Conservation (phyloP, 306 rosid genomes). For the Herpetospermum pedunculosum region DNA sequence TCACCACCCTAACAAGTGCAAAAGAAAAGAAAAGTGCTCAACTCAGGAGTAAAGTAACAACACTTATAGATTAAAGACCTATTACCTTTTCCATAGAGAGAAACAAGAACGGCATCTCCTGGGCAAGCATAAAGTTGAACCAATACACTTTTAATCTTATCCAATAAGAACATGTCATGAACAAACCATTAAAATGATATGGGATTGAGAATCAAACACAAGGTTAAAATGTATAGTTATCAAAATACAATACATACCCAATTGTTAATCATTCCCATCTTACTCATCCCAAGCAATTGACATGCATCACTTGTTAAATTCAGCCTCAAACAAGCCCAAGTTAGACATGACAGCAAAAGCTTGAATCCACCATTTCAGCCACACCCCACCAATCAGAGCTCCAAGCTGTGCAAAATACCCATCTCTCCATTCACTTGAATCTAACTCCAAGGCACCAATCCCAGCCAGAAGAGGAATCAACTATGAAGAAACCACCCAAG, state of each 20-base stretch:
- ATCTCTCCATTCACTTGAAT: slow-evolving; percentile 58
- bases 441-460: slow-evolving; percentile 55
- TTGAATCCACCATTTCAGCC: slow-evolving; percentile 95
- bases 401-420: slow-evolving; percentile 87
- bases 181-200: not conserved
- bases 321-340: slow-evolving; percentile 85
- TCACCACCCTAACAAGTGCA: slow-evolving; percentile 73
- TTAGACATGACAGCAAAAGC: slow-evolving; percentile 83
- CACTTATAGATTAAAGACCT: not conserved
- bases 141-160: slow-evolving; percentile 94
- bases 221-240: too few species aligned
- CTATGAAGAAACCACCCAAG: slow-evolving; percentile 68
- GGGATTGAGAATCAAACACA: not conserved
- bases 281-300: slow-evolving; percentile 92
- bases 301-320: slow-evolving; percentile 83
- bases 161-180: not conserved
- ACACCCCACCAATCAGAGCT: slow-evolving; percentile 66
- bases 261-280: slow-evolving; percentile 83
- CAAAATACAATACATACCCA: too few species aligned
- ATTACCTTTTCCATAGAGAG: slow-evolving; percentile 98
- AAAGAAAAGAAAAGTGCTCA: slow-evolving; percentile 6
- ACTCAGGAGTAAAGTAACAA: not conserved
- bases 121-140: slow-evolving; percentile 81
- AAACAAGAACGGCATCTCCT: slow-evolving; percentile 90
- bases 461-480: slow-evolving; percentile 85